These are phyloP conservation scores for Agapanthus africanus DNA, from an alignment of 106 monocot genomes.

Conservation along the genomic window DNA sequence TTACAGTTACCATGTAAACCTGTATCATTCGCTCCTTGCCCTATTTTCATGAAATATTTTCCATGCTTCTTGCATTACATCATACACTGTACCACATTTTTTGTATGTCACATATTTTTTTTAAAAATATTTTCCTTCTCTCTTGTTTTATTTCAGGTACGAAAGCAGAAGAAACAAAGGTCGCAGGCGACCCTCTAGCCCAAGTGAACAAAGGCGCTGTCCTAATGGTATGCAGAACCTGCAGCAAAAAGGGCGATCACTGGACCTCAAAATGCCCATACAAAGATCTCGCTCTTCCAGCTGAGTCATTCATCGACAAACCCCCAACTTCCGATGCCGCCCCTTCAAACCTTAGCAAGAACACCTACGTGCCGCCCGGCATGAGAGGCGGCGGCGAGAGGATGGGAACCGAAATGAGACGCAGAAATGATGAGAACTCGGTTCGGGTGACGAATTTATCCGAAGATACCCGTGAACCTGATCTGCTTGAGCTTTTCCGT, in stretches of 20 bases:
- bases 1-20: neutral
- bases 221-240: slow-evolving; percentile 20
- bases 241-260: slow-evolving; percentile 22
- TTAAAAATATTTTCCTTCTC: too few species aligned
- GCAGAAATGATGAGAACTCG: slow-evolving; percentile 89
- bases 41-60: neutral
- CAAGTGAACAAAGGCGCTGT: neutral
- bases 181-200: slow-evolving; percentile 52
- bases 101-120: too few species aligned
- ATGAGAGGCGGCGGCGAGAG: slow-evolving; percentile 32
- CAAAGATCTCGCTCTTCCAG: slow-evolving; percentile 11
- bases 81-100: too few species aligned
- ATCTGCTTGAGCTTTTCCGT: slow-evolving; percentile 84
- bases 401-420: slow-evolving; percentile 45
- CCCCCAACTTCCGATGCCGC: slow-evolving; percentile 6
- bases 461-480: slow-evolving; percentile 85
- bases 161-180: slow-evolving; percentile 51
- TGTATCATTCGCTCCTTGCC: neutral
- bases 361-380: slow-evolving; percentile 12
- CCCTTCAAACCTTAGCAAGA: slow-evolving; percentile 7
- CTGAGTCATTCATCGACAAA: slow-evolving; percentile 4
- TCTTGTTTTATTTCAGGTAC: slow-evolving; percentile 52
- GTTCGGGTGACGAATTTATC: slow-evolving; percentile 88
- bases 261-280: slow-evolving; percentile 26
- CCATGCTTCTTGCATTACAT: too few species aligned